Base-by-base conservation (phyloP, 2,329 filamentous ascomycete genomes). In the Sarocladiaceae sp. region DNA sequence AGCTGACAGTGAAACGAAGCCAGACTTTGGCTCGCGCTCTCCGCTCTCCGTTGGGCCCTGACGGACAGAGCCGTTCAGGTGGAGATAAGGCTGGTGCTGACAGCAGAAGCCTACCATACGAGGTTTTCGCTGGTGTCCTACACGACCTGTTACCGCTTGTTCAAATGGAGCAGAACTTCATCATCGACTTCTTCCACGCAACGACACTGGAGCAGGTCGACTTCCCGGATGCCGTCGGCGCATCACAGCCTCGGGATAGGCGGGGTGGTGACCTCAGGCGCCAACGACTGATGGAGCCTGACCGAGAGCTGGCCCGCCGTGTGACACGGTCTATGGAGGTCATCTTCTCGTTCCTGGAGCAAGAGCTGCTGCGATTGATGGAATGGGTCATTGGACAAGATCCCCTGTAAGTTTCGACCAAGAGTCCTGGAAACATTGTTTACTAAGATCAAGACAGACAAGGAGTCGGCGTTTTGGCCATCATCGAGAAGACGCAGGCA, bases 151-250 rank as follows among this genome's bases (percentile, higher is more conserved):
- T 90, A 34, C 87, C 85, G 5, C 74, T 95, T 45, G 82, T 96
- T 47, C 83, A 88, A 53, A 90, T 91, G 61, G 93, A 98, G 65
- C 91, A 98, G 61, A 97, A 96, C 59, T 98, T 97, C 59, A 73
- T 96, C 40, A 82, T 95, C n/a, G 88, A 95, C 54, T 93, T 96
- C 62, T 97, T 97, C 74, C 91, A 97, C 55, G 80, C 93, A 20
- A 87, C 85, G n/a, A 94, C 88, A 2, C 72, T 91, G 21, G 83
- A 89, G 55, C 83, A 81, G 27, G 66, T 78, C 13, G 90, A 96
- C 58, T 97, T 96, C 58, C 75, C 85, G 1, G 93, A 97, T 51
- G 76, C 83, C 3, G 83, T 96, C 15, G 72, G 76, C 16, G 73
- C 77, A 2, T 72, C 72, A 2, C 67, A 75, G 19, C 88, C 89